Percentiles rank a stretch among this genome's conserved stretches.
Evolutionary conservation across 2,329 filamentous ascomycete species (phyloP).

Genomic region (Beauveria asiatica): DNA sequence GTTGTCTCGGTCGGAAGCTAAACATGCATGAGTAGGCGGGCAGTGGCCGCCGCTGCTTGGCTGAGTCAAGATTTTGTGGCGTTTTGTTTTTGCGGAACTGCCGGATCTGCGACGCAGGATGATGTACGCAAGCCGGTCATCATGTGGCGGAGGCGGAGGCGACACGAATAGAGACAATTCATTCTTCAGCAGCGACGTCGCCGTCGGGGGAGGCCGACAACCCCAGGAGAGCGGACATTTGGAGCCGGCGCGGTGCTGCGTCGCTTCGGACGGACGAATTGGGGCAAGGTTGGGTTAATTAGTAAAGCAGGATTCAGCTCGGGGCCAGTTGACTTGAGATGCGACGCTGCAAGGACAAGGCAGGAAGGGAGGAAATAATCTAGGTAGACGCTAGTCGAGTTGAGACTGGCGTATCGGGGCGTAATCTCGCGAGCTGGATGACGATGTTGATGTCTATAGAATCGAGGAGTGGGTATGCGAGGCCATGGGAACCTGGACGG

Average conservation of each 20-base stretch:
- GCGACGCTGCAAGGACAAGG: background rate
- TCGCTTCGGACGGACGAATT: background rate
- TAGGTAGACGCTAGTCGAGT: background rate
- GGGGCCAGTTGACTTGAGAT: conserved; percentile 1
- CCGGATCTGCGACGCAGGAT: conserved; percentile 2
- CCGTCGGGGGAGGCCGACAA: background rate
- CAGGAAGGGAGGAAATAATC: background rate
- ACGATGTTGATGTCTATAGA: background rate
- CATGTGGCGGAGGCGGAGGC: background rate
- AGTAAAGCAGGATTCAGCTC: background rate
- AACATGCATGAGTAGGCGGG: background rate
- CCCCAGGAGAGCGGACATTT: background rate
- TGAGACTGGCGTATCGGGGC: background rate
- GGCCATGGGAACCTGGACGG: too few relatives aligned
- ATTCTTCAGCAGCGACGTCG: background rate
- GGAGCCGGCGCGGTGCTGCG: background rate
- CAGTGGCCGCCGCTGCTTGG: background rate
- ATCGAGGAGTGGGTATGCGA: too few relatives aligned
- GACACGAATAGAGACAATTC: background rate
- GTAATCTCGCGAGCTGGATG: background rate
- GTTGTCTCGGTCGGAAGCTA: background rate
- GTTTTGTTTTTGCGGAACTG: background rate
- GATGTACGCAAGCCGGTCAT: background rate
- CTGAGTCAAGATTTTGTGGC: background rate
- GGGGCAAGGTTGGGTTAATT: background rate